Conservation (phyloP, 2,329 filamentous ascomycete species). For the Xylariaceae sp. region DNA sequence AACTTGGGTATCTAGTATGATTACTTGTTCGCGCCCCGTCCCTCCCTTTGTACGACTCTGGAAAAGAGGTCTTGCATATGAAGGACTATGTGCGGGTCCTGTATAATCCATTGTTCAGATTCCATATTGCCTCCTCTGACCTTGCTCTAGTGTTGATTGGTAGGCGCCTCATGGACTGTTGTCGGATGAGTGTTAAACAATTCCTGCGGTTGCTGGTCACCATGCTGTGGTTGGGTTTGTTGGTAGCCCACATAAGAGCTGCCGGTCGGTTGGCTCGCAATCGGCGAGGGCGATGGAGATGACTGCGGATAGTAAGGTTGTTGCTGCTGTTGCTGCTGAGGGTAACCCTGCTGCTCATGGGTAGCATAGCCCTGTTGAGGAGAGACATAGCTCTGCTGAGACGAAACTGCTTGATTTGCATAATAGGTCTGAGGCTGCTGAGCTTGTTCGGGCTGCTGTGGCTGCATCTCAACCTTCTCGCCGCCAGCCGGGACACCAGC, state of each 20-base stretch:
- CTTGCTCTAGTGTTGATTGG: not conserved
- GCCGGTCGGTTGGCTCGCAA: not conserved
- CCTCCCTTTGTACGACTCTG: too few relatives aligned
- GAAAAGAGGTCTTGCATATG: too few relatives aligned
- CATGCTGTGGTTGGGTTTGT: not conserved
- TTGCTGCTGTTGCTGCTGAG: slow-evolving; percentile 4
- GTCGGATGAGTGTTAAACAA: not conserved
- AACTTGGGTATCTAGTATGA: too few relatives aligned
- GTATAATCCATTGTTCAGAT: too few relatives aligned
- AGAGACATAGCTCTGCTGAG: slow-evolving; percentile 2
- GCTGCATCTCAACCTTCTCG: slow-evolving; percentile 30
- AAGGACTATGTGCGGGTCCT: too few relatives aligned
- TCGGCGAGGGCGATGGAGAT: not conserved
- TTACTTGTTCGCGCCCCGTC: too few relatives aligned
- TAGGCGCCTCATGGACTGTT: not conserved
- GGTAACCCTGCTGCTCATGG: not conserved
- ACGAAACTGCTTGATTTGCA: slow-evolving; percentile 6
- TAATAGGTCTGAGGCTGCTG: slow-evolving; percentile 11
- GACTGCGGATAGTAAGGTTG: slow-evolving; percentile 1
- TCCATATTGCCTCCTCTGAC: too few relatives aligned
- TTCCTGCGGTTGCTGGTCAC: not conserved
- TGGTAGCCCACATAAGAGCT: not conserved
- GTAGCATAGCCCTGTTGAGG: slow-evolving; percentile 4
- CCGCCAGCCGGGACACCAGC: slow-evolving; percentile 7
- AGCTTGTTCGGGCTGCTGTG: slow-evolving; percentile 23